These are phyloP conservation scores for Chimonanthus praecox DNA, from an alignment of 164 flowering plant genomes.

Conservation along the genomic window DNA sequence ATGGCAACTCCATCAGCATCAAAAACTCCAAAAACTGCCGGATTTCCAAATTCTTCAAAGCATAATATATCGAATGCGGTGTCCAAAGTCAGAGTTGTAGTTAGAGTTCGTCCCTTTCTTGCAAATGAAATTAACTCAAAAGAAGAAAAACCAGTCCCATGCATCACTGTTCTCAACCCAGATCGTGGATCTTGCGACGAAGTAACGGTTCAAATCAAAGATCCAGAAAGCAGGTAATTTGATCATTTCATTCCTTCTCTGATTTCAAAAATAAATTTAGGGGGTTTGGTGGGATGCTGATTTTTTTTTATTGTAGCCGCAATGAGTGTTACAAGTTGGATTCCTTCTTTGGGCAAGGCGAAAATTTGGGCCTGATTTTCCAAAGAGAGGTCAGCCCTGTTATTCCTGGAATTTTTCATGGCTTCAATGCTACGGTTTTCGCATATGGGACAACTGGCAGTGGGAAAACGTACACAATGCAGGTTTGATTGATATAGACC, in stretches of 20 bases:
- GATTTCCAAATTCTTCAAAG: conserved; percentile 16
- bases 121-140: conserved; percentile 33
- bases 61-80: conserved; percentile 13
- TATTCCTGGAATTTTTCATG: conserved; percentile 66
- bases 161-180: conserved; percentile 38
- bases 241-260: neutral
- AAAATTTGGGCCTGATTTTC: conserved; percentile 50
- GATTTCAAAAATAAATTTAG: neutral
- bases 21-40: conserved; percentile 12
- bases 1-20: conserved; percentile 15
- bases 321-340: conserved; percentile 80
- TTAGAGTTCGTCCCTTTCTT: conserved; percentile 81
- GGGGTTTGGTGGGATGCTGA: conserved; percentile 2
- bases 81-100: conserved; percentile 69
- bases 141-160: conserved; percentile 28
- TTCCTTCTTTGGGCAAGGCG: conserved; percentile 60
- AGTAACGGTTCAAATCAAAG: conserved; percentile 67
- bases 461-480: conserved; percentile 94
- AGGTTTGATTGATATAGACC: conserved; percentile 42
- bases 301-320: conserved; percentile 41
- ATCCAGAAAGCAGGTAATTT: conserved; percentile 46
- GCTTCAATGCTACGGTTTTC: conserved; percentile 75
- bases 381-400: conserved; percentile 68
- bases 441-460: conserved; percentile 99
- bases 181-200: conserved; percentile 33